Evolutionary conservation across 305 asterid species (phyloP).

Genomic region (Solanum hybrid): DNA sequence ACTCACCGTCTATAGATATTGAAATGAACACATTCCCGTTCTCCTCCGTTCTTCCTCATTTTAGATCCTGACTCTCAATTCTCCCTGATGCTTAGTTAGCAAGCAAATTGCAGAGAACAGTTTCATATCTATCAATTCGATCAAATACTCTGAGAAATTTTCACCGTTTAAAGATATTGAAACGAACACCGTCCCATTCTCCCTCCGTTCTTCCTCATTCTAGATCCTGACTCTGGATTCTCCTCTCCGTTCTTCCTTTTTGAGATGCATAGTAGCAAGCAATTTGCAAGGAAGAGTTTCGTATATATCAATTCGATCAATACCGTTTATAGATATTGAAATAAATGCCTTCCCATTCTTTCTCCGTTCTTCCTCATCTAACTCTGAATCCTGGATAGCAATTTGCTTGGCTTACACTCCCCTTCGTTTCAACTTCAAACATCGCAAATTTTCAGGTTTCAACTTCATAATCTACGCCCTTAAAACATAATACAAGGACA

Average conservation of each 20-base stretch:
- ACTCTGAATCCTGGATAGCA: not conserved
- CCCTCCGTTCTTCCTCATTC: not conserved
- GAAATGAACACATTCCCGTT: not conserved
- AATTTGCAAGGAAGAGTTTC: not conserved
- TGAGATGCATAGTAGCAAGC: not conserved
- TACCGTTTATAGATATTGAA: not conserved
- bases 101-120: not conserved
- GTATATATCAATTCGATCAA: not conserved
- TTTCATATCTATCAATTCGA: not conserved
- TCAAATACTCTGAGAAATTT: not conserved
- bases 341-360: not conserved
- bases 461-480: not conserved
- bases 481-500: not conserved
- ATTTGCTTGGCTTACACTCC: not conserved
- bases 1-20: not conserved
- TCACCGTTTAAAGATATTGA: not conserved
- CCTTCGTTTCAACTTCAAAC: not conserved
- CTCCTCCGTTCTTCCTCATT: not conserved
- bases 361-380: not conserved
- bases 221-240: not conserved
- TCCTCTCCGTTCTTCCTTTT: not conserved
- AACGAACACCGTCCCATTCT: not conserved
- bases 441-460: not conserved
- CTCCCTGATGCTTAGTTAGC: not conserved
- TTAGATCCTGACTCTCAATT: not conserved